A percentile compares a stretch with the other conserved stretches of the same genome.
These are phyloP conservation scores for Nothopassalora personata DNA, from an alignment of 2,329 filamentous ascomycete species.

Conservation along the genomic window DNA sequence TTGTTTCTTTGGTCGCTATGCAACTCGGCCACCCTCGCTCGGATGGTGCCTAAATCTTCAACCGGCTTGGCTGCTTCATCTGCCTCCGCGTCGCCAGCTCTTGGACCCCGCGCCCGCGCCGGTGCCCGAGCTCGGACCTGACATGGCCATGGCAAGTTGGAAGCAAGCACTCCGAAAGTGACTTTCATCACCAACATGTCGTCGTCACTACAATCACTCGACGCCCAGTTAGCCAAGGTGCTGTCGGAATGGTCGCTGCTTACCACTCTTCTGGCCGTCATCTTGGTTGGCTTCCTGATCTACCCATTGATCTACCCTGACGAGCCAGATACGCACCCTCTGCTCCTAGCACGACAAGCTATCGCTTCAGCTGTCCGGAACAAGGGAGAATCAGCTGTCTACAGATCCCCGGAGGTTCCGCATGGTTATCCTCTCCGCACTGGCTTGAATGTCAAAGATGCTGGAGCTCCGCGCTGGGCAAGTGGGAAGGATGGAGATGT, in stretches of 20 bases:
- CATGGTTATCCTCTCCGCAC: constrained; percentile 75
- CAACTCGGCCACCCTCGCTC: background rate
- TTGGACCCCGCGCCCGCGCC: background rate
- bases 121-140: background rate
- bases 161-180: background rate
- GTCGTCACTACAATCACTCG: constrained; percentile 44
- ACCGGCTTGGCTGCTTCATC: too few relatives aligned
- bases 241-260: constrained; percentile 77
- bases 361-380: constrained; percentile 72
- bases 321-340: constrained; percentile 87
- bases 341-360: constrained; percentile 81
- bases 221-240: constrained; percentile 63
- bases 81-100: background rate
- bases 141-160: background rate
- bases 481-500: constrained; percentile 81
- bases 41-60: background rate
- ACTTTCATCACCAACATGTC: constrained; percentile 10
- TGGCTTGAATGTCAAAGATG: constrained; percentile 76
- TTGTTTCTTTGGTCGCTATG: background rate
- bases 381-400: constrained; percentile 77
- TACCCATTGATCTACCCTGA: constrained; percentile 65
- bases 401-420: constrained; percentile 76
- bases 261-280: constrained; percentile 65
- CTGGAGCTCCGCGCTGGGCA: constrained; percentile 75
- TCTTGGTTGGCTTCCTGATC: constrained; percentile 61